These are phyloP conservation scores for Neodidymelliopsis sp. DNA, from an alignment of 2,329 filamentous ascomycete species.

Conservation along the genomic window DNA sequence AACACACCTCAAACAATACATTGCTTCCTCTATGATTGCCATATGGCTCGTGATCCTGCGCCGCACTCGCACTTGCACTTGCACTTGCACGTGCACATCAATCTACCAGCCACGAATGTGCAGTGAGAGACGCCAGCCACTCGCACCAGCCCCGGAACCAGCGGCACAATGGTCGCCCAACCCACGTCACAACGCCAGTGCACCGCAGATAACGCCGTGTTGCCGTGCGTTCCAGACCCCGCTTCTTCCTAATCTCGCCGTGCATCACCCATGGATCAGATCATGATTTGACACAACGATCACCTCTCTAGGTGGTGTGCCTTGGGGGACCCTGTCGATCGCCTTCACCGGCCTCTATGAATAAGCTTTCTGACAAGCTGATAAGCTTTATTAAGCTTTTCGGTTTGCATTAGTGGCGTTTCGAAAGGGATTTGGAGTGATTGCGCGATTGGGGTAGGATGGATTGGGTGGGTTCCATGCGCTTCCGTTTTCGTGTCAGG, in stretches of 20 bases:
- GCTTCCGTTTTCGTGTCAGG: too few species aligned
- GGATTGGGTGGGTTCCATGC: too few species aligned
- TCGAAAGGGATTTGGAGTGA: too few species aligned
- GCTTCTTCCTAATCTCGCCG: too few species aligned
- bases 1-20: neutral
- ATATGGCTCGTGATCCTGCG: too few species aligned
- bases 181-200: neutral
- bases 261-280: neutral
- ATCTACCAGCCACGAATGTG: slow-evolving; percentile 5
- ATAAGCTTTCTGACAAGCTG: slow-evolving; percentile 2
- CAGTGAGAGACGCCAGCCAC: neutral
- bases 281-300: neutral
- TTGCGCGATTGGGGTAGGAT: too few species aligned
- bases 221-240: neutral
- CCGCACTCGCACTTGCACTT: too few species aligned
- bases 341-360: neutral
- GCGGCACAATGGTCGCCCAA: too few species aligned
- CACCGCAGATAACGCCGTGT: neutral
- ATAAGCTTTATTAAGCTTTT: slow-evolving; percentile 13
- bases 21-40: too few species aligned
- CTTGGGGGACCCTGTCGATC: neutral
- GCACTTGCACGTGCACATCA: too few species aligned
- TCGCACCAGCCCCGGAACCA: neutral
- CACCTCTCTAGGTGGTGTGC: neutral
- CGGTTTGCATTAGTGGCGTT: neutral